A percentile compares a stretch with the other conserved stretches of the same genome.
Evolutionary conservation across 2,329 filamentous ascomycete genomes (phyloP).

Genomic region (Fusarium sp.): DNA sequence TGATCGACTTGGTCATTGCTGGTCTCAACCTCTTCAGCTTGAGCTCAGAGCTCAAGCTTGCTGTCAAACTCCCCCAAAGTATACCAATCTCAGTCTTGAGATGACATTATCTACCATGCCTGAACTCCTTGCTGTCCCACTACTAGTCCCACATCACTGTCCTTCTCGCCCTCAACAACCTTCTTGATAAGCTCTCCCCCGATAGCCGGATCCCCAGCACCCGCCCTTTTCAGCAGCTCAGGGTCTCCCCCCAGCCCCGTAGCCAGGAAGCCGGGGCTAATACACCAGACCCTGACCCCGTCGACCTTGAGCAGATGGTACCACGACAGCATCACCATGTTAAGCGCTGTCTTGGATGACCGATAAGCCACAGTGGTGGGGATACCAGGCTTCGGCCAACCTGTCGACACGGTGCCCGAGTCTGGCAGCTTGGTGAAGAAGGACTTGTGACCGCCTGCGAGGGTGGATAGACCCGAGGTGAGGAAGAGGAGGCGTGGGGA

Average conservation of each 20-base stretch:
- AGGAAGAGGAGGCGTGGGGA: slow-evolving; percentile 63
- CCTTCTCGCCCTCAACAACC: slow-evolving; percentile 57
- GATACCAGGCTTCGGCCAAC: slow-evolving; percentile 64
- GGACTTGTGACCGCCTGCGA: slow-evolving; percentile 48
- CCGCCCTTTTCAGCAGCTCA: slow-evolving; percentile 49
- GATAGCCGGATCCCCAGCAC: slow-evolving; percentile 50
- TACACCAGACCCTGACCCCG: slow-evolving; percentile 60
- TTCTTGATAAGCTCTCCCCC: slow-evolving; percentile 53
- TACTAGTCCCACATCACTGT: slow-evolving; percentile 55
- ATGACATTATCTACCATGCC: slow-evolving; percentile 43
- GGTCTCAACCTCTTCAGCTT: neutral
- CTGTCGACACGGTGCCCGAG: slow-evolving; percentile 44
- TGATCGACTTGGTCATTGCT: slow-evolving; percentile 1
- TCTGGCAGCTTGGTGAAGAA: slow-evolving; percentile 41
- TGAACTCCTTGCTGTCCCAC: slow-evolving; percentile 47
- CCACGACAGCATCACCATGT: slow-evolving; percentile 57
- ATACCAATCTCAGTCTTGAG: neutral
- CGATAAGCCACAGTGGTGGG: slow-evolving; percentile 47
- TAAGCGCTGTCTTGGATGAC: slow-evolving; percentile 44
- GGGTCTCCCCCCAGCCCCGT: slow-evolving; percentile 55
- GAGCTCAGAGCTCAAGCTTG: neutral
- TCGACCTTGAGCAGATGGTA: slow-evolving; percentile 57
- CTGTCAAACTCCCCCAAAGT: neutral
- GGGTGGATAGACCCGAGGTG: slow-evolving; percentile 55
- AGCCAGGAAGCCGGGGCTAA: slow-evolving; percentile 62